A percentile compares a stretch with the other conserved stretches of the same genome.
Evolutionary conservation across 2,329 filamentous ascomycete genomes (phyloP).

Genomic region (Geoglossum cookeanum): DNA sequence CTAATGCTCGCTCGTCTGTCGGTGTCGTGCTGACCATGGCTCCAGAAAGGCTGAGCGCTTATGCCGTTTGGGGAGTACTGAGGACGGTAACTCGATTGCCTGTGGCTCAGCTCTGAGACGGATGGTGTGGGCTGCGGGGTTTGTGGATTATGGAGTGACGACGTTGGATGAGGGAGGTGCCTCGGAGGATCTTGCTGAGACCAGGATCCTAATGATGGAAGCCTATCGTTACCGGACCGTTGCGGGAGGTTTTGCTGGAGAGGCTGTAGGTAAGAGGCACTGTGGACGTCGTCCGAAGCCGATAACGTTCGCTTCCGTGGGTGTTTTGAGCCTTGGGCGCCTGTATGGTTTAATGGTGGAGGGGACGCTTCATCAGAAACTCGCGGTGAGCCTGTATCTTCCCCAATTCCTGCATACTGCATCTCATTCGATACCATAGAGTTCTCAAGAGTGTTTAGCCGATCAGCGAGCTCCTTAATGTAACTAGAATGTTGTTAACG

Average conservation of each 20-base stretch:
- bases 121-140: conserved; percentile 1
- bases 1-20: conserved; percentile 1
- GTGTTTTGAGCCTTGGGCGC: conserved; percentile 13
- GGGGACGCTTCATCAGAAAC: conserved; percentile 27
- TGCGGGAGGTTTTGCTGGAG: not conserved
- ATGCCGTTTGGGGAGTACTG: conserved; percentile 5
- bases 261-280: conserved; percentile 2
- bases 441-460: conserved; percentile 65
- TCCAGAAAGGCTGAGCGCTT: conserved; percentile 1
- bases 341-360: conserved; percentile 15
- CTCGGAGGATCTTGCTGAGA: conserved; percentile 15
- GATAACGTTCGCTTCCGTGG: conserved; percentile 30
- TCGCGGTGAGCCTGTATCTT: conserved; percentile 1
- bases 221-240: conserved; percentile 6
- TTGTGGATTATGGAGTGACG: conserved; percentile 4
- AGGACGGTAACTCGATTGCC: conserved; percentile 9
- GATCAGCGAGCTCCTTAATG: conserved; percentile 78
- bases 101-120: conserved; percentile 9
- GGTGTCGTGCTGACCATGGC: conserved; percentile 1
- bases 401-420: not conserved
- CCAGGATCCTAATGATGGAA: conserved; percentile 12
- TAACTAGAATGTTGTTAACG: conserved; percentile 34
- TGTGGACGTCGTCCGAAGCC: not conserved
- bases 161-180: conserved; percentile 9
- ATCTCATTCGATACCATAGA: conserved; percentile 30